Conservation (phyloP, 345 rosid genomes). For the Citrus unshiu region DNA sequence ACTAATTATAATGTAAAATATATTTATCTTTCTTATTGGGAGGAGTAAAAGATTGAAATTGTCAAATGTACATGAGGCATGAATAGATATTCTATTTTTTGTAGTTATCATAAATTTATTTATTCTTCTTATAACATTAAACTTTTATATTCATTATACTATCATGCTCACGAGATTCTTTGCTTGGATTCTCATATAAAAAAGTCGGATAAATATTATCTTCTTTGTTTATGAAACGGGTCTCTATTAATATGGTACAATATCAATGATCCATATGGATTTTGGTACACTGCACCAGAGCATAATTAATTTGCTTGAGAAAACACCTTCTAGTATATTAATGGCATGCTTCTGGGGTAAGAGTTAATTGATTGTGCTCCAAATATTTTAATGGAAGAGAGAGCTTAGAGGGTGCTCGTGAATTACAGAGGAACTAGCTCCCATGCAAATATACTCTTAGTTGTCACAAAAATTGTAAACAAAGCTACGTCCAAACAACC, state of each 20-base stretch:
- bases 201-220: background rate
- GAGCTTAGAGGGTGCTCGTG: slow-evolving; percentile 20
- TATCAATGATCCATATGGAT: background rate
- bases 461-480: slow-evolving; percentile 36
- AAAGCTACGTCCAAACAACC: slow-evolving; percentile 10
- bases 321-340: background rate
- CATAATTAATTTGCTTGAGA: background rate
- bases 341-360: background rate
- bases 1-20: too few species aligned
- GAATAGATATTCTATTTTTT: too few species aligned
- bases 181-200: background rate
- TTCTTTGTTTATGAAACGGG: background rate
- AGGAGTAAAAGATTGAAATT: too few species aligned
- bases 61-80: too few species aligned
- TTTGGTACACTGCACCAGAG: background rate
- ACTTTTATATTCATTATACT: background rate
- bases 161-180: background rate
- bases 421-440: slow-evolving; percentile 24
- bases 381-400: background rate
- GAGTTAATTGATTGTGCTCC: background rate
- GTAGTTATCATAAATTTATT: too few species aligned
- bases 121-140: background rate
- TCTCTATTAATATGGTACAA: background rate
- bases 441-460: slow-evolving; percentile 41
- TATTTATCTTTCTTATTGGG: too few species aligned